phyloP scores from a whole-genome alignment of 345 rosid species.

The Trapa bicornis region DNA sequence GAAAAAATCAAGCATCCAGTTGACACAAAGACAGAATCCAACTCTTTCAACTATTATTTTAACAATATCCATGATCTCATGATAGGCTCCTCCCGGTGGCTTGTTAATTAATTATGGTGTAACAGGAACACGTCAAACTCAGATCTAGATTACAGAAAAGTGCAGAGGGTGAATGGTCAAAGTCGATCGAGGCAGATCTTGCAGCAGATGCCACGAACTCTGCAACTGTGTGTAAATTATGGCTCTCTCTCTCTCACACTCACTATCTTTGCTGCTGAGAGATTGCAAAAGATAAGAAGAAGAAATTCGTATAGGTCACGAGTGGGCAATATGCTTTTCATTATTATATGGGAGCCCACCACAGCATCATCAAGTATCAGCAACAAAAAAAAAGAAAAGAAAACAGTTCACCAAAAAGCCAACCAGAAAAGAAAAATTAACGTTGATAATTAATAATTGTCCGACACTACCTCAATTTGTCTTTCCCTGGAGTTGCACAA shows the following conservation, averaged over 20 bases:
- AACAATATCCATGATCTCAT: too few species aligned
- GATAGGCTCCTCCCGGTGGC: too few species aligned
- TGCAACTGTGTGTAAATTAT: neutral
- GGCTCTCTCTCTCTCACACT: neutral
- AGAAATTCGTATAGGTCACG: neutral
- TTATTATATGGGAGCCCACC: neutral
- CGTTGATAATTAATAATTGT: too few species aligned
- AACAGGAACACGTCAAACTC: neutral
- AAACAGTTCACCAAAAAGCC: too few species aligned
- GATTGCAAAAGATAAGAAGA: neutral
- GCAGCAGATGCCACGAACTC: constrained; percentile 1
- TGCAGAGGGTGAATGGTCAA: neutral
- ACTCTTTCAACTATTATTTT: too few species aligned
- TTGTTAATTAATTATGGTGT: neutral
- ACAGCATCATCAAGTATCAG: neutral
- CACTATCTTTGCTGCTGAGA: neutral
- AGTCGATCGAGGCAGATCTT: neutral
- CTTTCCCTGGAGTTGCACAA: neutral
- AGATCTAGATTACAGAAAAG: neutral
- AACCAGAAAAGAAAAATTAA: too few species aligned
- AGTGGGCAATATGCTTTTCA: neutral
- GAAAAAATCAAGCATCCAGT: too few species aligned
- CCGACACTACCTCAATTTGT: neutral
- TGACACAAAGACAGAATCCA: too few species aligned
- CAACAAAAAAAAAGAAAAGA: too few species aligned